A percentile compares a stretch with the other conserved stretches of the same genome.
phyloP scores from a whole-genome alignment of 345 rosid species.

The Excoecaria cochinchinensis region DNA sequence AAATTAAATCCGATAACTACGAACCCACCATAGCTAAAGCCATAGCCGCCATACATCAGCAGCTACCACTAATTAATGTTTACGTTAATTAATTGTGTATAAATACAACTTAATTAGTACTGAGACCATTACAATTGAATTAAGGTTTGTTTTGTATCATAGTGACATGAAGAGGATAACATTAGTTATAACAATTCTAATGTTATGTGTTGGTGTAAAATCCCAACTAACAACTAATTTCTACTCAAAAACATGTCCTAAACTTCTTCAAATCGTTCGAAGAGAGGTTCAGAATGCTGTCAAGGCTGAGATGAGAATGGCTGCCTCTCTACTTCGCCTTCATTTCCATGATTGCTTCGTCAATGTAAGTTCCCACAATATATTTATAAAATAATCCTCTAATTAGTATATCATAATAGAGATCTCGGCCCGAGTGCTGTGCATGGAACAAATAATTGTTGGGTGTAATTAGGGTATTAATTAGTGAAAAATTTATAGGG shows the following conservation, averaged over 20 bases:
- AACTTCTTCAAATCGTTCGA: slow-evolving; percentile 39
- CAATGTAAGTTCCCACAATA: slow-evolving; percentile 37
- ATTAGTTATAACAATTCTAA: slow-evolving; percentile 24
- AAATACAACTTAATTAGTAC: too few relatives aligned
- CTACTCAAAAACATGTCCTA: slow-evolving; percentile 55
- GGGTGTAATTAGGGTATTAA: too few relatives aligned
- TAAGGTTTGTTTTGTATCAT: too few relatives aligned
- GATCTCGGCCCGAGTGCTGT: too few relatives aligned
- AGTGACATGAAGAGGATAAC: slow-evolving; percentile 30
- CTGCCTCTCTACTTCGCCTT: slow-evolving; percentile 63
- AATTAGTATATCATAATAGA: too few relatives aligned
- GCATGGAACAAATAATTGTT: too few relatives aligned
- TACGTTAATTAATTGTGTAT: too few relatives aligned
- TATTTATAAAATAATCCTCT: not conserved
- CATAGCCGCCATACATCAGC: too few relatives aligned
- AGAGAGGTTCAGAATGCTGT: slow-evolving; percentile 47
- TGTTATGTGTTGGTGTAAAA: slow-evolving; percentile 36
- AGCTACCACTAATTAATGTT: too few relatives aligned
- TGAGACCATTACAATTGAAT: not conserved
- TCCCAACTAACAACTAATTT: slow-evolving; percentile 49
- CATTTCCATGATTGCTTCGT: slow-evolving; percentile 78
- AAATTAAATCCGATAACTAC: too few relatives aligned
- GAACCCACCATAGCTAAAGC: too few relatives aligned
- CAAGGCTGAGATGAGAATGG: slow-evolving; percentile 61
- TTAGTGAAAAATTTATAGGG: slow-evolving; percentile 27